phyloP scores from a whole-genome alignment of 371 early-diverging fungal species.

The Coemansia sp. region DNA sequence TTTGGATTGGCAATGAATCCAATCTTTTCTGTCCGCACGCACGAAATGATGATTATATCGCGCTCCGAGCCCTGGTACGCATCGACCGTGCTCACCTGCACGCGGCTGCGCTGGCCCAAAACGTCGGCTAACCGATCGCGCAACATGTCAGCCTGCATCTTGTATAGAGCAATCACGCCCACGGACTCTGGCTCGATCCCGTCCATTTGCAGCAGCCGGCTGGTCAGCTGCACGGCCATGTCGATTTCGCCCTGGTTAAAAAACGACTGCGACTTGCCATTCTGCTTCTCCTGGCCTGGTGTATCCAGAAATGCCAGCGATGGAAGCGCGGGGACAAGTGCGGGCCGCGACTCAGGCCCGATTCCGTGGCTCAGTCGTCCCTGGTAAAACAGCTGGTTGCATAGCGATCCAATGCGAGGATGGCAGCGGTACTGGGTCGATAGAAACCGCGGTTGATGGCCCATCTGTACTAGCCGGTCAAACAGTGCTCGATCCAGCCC shows the following conservation, averaged over 20 bases:
- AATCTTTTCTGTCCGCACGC: slow-evolving; percentile 55
- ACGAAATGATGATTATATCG: slow-evolving; percentile 64
- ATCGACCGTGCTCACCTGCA: slow-evolving; percentile 68
- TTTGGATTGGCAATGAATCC: slow-evolving; percentile 52
- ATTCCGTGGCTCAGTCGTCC: slow-evolving; percentile 62
- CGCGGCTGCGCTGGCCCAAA: slow-evolving; percentile 17
- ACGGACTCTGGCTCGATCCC: slow-evolving; percentile 28
- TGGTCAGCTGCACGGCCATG: slow-evolving; percentile 32
- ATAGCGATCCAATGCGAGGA: slow-evolving; percentile 72
- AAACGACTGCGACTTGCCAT: slow-evolving; percentile 44
- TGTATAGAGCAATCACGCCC: slow-evolving; percentile 51
- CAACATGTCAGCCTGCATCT: slow-evolving; percentile 47
- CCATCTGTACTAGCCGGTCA: slow-evolving; percentile 69
- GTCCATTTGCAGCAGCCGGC: slow-evolving; percentile 14
- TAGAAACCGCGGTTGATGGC: slow-evolving; percentile 63
- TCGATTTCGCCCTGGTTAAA: slow-evolving; percentile 48
- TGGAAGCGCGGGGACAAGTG: slow-evolving; percentile 62
- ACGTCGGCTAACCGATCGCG: slow-evolving; percentile 24
- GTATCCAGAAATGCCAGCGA: slow-evolving; percentile 71
- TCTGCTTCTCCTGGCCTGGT: slow-evolving; percentile 38
- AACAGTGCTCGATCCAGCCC: slow-evolving; percentile 86
- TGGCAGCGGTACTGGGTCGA: slow-evolving; percentile 92
- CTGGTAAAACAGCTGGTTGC: slow-evolving; percentile 79
- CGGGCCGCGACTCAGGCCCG: slow-evolving; percentile 52
- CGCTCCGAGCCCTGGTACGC: slow-evolving; percentile 81